phyloP scores from a whole-genome alignment of 2,329 filamentous ascomycete genomes.

The Dactylellina haptotyla region DNA sequence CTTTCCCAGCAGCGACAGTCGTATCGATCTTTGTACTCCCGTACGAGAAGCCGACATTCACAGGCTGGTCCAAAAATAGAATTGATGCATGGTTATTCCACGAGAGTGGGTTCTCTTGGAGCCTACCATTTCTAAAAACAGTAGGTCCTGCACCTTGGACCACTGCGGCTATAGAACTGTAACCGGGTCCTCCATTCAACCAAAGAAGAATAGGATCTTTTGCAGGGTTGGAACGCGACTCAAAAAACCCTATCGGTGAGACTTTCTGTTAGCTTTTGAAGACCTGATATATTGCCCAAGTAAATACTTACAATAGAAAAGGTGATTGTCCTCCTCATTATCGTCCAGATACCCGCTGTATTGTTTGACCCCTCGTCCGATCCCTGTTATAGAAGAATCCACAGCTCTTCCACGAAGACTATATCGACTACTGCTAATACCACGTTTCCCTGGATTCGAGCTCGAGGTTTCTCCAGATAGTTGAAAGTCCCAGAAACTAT shows the following conservation, averaged over 20 bases:
- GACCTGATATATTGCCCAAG: slow-evolving; percentile 46
- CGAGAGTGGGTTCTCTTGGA: slow-evolving; percentile 85
- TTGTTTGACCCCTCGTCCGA: slow-evolving; percentile 90
- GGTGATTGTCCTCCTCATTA: slow-evolving; percentile 88
- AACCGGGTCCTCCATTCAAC: slow-evolving; percentile 91
- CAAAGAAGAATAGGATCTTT: slow-evolving; percentile 95
- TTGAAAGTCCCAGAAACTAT: slow-evolving; percentile 86
- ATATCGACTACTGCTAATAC: slow-evolving; percentile 85
- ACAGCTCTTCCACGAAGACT: slow-evolving; percentile 84
- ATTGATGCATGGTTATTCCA: slow-evolving; percentile 99
- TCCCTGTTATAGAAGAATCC: slow-evolving; percentile 76
- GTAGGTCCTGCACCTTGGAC: slow-evolving; percentile 72
- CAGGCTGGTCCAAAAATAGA: slow-evolving; percentile 98
- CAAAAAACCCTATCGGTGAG: slow-evolving; percentile 85
- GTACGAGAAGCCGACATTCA: slow-evolving; percentile 98
- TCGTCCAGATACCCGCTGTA: slow-evolving; percentile 98
- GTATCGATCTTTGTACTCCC: slow-evolving; percentile 84
- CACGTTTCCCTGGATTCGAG: slow-evolving; percentile 71
- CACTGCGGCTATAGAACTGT: slow-evolving; percentile 5
- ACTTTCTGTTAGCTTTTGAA: slow-evolving; percentile 12
- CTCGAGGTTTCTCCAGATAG: slow-evolving; percentile 84
- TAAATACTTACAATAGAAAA: slow-evolving; percentile 86
- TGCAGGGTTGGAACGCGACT: slow-evolving; percentile 95
- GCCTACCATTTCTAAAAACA: slow-evolving; percentile 81
- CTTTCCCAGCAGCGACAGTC: slow-evolving; percentile 95